phyloP scores from a whole-genome alignment of 2,329 filamentous ascomycete species.

The Ophiostoma triangulosporum region DNA sequence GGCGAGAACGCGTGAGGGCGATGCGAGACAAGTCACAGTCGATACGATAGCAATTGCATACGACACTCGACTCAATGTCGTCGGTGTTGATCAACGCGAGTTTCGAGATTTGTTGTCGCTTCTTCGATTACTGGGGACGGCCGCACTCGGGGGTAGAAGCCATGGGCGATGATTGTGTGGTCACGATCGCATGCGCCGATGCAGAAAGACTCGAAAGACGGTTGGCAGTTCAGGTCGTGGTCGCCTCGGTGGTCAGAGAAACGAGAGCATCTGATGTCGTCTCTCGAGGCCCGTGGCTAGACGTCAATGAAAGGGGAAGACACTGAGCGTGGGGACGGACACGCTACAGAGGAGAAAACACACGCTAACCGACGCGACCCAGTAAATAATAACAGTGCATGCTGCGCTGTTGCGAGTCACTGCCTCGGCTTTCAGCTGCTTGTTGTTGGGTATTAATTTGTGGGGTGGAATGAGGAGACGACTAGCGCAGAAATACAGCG shows the following conservation, averaged over 20 bases:
- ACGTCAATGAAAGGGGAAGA: constrained; percentile 2
- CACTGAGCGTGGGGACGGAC: background rate
- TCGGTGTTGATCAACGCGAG: background rate
- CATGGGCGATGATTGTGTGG: constrained; percentile 5
- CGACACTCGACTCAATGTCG: background rate
- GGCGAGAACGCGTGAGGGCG: background rate
- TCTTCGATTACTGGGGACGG: constrained; percentile 1
- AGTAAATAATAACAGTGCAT: background rate
- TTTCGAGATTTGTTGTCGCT: background rate
- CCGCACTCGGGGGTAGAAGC: background rate
- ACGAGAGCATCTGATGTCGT: background rate
- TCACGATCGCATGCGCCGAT: background rate
- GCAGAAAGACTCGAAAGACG: background rate
- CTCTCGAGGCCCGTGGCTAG: background rate
- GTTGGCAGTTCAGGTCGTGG: background rate
- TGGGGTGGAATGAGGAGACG: constrained; percentile 3
- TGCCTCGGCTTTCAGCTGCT: constrained; percentile 14
- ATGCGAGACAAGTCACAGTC: background rate
- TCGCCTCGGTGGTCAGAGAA: background rate
- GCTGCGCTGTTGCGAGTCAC: background rate
- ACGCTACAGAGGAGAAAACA: background rate
- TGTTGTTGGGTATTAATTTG: constrained; percentile 2
- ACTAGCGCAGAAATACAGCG: background rate
- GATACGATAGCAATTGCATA: background rate
- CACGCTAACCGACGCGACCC: constrained; percentile 2